A percentile compares a stretch with the other conserved stretches of the same genome.
phyloP scores from a whole-genome alignment of 208 protist species.

The Trypanosoma conorhini region DNA sequence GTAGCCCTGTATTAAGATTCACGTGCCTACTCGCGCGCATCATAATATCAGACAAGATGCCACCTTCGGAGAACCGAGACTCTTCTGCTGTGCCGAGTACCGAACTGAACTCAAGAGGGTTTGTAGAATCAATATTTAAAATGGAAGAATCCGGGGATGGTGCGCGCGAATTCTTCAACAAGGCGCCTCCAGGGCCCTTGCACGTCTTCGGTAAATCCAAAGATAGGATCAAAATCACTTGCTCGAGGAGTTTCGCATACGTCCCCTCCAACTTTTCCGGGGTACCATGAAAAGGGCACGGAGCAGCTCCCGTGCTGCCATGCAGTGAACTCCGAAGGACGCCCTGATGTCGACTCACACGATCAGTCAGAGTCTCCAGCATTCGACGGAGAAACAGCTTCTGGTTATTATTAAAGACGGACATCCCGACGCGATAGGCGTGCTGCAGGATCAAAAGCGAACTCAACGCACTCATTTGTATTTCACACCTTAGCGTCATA shows the following conservation, averaged over 20 bases:
- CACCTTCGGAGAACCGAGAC: neutral
- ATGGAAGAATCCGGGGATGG: neutral
- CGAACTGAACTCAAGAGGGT: neutral
- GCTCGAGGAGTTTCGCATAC: slow-evolving; percentile 10
- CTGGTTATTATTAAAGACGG: slow-evolving; percentile 21
- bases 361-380: slow-evolving; percentile 9
- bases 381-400: slow-evolving; percentile 7
- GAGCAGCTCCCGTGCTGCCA: slow-evolving; percentile 1
- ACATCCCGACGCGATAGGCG: neutral
- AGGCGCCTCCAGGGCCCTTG: neutral
- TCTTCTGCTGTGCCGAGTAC: neutral
- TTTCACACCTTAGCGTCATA: slow-evolving; percentile 28
- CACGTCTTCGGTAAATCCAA: neutral
- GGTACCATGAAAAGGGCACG: slow-evolving; percentile 29
- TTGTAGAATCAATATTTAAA: neutral
- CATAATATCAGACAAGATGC: slow-evolving; percentile 6
- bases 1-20: neutral
- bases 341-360: neutral
- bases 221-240: slow-evolving; percentile 1
- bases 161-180: neutral
- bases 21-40: neutral
- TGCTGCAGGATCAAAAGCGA: slow-evolving; percentile 20
- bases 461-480: slow-evolving; percentile 30
- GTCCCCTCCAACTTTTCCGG: slow-evolving; percentile 14
- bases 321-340: slow-evolving; percentile 2